Evolutionary conservation across 2,329 filamentous ascomycete genomes (phyloP), one percentile per base, ranked within the genome.

Genomic region (Alternaria solani): DNA sequence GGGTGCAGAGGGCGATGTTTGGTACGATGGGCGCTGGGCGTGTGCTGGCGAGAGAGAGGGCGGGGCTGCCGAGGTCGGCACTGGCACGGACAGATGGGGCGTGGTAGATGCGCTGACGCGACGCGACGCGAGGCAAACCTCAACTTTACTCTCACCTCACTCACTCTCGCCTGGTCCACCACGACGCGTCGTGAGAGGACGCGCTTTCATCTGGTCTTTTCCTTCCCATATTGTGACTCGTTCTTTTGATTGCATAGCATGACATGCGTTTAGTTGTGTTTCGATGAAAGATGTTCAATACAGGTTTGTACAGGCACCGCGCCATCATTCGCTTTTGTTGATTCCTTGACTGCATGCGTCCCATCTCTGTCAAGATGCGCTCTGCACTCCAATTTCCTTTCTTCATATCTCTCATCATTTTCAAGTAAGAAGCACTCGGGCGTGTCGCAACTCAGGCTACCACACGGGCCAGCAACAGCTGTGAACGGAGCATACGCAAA

Each of bases 71-170:
- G 20, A 23, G 20, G 20, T 23, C 20, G 20, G 20, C 20, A 23
- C 20, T 23, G 20, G 20, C 20, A 23, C 20, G 20, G 20, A 23
- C 20, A 23, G 20, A 23, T 23, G 4, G 20, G 20, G 20, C 20
- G 20, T 23, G 20, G 20, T 23, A 23, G 20, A 23, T 23, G 20
- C 20, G 20, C 20, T 23, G 20, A 23, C 20, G 20, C 20, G 20
- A 23, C 20, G 20, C 20, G 20, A 23, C 20, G 20, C 20, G 20
- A 23, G 20, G 20, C 38, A 47, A 61, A 61, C 55, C 18, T 59
- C 44, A 28, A 52, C 38, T 32, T 36, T 14, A 26, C 44, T 39
- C 49, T 23, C 36, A 48, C 53, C 12, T 41, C 58, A 60, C 59
- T 63, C 64, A 57, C 51, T 42, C 25, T 47, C 38, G 55, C 42